Evolutionary conservation across 139 green algal species (phyloP), one percentile per base, ranked within the genome.

Genomic region (Nannochloris sp.): DNA sequence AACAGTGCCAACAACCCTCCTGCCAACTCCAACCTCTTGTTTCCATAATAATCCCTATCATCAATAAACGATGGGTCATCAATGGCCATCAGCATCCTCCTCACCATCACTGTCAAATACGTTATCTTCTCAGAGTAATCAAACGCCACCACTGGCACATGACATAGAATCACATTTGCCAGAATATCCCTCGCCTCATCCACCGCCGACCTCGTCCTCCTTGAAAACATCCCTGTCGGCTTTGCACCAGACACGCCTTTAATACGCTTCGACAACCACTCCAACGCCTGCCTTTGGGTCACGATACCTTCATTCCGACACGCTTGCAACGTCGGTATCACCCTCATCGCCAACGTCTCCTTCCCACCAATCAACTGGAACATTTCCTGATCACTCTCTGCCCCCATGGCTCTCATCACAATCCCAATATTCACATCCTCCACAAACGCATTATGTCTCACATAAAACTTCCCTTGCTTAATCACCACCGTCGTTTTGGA

Each of bases 41-140:
- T 98, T 65, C 93, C 94, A 61, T 97, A 97, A 81, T 98, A 99
- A 78, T 99, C 94, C 10, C 83, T 66, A 81, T 98, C 91, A 62
- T 99, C 94, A 5, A 99, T 82, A 60, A 86, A 80, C 43, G 69
- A 80, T 11, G 79, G 81, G 73, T 98, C 90, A 48, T 94, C 57
- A 72, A 94, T 79, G 4, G 93, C 93, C 43, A 82, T 75, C 64
- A 98, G 74, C 85, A 98, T 93, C 45, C 92, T 80, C 8, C 93
- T 80, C 37, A 96, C 68, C 82, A 97, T 97, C n/a, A 94, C 75
- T 8, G 85, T 84, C 8, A 95, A 69, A 82, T 96, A 98, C 9
- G 78, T 72, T 14, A 84, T 59, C 78, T 97, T 95, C 11, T 77
- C 44, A 40, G 78, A 65, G 69, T 93, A 97, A 82, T 96, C 85